Base-by-base conservation (phyloP, 345 rosid species). In the Murraya paniculata region DNA sequence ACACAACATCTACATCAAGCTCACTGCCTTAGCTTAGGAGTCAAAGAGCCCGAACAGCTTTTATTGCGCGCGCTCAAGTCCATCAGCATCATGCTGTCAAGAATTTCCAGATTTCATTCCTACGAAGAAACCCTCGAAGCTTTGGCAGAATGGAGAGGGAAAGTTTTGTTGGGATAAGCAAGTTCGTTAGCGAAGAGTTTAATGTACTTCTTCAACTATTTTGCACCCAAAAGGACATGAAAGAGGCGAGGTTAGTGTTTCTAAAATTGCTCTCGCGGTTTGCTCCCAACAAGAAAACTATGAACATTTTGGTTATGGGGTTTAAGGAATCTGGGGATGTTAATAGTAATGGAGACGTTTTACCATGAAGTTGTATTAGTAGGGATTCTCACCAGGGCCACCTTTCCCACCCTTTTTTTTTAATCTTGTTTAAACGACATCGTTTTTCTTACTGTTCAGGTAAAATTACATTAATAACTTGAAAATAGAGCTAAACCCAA, bases 311-410 rank as follows among this genome's bases (percentile, higher is more conserved):
- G 62, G 90, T 95, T 0, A 39, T 88, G 61, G 98, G 98, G 16
- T 95, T 95, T 73, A 95, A 95, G 80, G 91, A 93, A 84, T 87
- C 93, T 24, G 86, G 94, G 8, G 91, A 95, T 79, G 21, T 92
- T 56, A 90, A n/a, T 93, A 6, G 89, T 96, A 1, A 89, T 85
- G 83, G 99, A 95, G 77, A 67, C 93, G 66, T 93, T 95, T 62
- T 93, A 89, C 62, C 96, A 91, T 66, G 96, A 95, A 74, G 92
- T 91, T 93, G 82, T 86, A 79, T 81, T 85, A 57, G 84, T 97
- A 85, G 93, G 94, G 22, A n/a, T n/a, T n/a, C n/a, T n/a, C n/a
- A n/a, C n/a, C n/a, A n/a, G n/a, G n/a, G n/a, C n/a, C n/a, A n/a
- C n/a, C n/a, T n/a, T n/a, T n/a, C n/a, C n/a, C n/a, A n/a, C n/a